phyloP scores from a whole-genome alignment of 106 monocot species.

The Phalaenopsis equestris region DNA sequence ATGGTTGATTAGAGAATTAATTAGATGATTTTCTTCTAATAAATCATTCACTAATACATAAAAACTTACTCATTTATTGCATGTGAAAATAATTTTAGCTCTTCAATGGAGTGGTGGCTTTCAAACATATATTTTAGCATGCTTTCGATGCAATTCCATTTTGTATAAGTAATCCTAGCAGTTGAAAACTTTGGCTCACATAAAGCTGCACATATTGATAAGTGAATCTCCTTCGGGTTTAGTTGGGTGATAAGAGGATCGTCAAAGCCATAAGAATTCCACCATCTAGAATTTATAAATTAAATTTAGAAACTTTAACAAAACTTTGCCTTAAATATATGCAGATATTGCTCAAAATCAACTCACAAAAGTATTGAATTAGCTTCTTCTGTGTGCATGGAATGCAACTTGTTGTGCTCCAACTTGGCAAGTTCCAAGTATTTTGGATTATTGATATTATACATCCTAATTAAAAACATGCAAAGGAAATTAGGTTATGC shows the following conservation, averaged over 20 bases:
- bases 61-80: constrained; percentile 12
- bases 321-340: background rate
- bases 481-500: too few relatives aligned
- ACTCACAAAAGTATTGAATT: constrained; percentile 21
- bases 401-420: constrained; percentile 23
- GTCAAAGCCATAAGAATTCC: constrained; percentile 16
- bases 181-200: constrained; percentile 19
- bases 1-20: too few relatives aligned
- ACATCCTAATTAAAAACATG: constrained; percentile 1
- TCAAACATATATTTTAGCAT: constrained; percentile 15
- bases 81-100: constrained; percentile 11
- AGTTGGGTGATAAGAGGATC: background rate
- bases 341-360: background rate
- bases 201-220: constrained; percentile 26
- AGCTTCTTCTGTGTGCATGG: constrained; percentile 14
- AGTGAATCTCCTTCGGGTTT: constrained; percentile 24
- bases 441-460: constrained; percentile 26
- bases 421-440: constrained; percentile 31
- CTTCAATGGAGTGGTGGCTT: constrained; percentile 17
- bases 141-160: constrained; percentile 26
- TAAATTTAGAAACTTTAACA: background rate
- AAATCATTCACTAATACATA: too few relatives aligned
- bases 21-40: background rate
- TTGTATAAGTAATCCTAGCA: constrained; percentile 23
- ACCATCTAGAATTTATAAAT: constrained; percentile 16